Percentiles rank a stretch among this genome's conserved stretches.
Conservation (phyloP, 208 protist species). For the Angomonas ambiguus region DNA sequence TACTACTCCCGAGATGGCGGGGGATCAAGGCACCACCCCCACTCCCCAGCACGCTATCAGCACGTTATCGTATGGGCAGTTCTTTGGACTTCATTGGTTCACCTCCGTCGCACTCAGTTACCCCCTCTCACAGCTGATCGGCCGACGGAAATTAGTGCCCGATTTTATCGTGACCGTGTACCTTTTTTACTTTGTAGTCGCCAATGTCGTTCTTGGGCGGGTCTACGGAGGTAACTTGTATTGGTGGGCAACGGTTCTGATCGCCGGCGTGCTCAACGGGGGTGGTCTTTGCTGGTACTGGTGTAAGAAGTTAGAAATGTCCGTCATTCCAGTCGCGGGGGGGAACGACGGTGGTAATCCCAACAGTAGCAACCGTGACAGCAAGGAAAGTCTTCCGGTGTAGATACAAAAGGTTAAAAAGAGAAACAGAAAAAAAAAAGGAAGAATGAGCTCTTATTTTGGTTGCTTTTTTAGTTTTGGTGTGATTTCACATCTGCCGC, state of each 20-base stretch:
- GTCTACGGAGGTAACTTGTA: slow-evolving; percentile 29
- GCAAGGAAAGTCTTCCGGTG: background rate
- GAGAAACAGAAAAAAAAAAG: background rate
- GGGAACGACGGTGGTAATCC: background rate
- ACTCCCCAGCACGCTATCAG: background rate
- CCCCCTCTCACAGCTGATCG: slow-evolving; percentile 54
- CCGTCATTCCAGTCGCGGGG: slow-evolving; percentile 41
- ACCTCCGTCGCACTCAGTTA: slow-evolving; percentile 32
- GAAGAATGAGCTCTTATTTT: background rate
- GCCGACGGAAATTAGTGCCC: slow-evolving; percentile 74
- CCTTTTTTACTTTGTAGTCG: slow-evolving; percentile 49
- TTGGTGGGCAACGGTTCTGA: slow-evolving; percentile 47
- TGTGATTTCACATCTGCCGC: background rate
- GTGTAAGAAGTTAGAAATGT: slow-evolving; percentile 62
- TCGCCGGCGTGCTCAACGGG: slow-evolving; percentile 27
- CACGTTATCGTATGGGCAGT: slow-evolving; percentile 16
- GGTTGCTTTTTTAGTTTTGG: background rate
- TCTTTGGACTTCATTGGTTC: slow-evolving; percentile 67
- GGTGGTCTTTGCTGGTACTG: slow-evolving; percentile 37
- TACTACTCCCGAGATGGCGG: background rate
- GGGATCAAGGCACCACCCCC: background rate
- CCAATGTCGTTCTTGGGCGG: slow-evolving; percentile 27
- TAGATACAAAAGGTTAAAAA: background rate
- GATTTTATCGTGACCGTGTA: slow-evolving; percentile 83
- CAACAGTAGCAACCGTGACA: background rate